Percentiles rank a stretch among this genome's conserved stretches.
phyloP scores from a whole-genome alignment of 495 filamentous ascomycete species.

The Penicillium verhagenii region DNA sequence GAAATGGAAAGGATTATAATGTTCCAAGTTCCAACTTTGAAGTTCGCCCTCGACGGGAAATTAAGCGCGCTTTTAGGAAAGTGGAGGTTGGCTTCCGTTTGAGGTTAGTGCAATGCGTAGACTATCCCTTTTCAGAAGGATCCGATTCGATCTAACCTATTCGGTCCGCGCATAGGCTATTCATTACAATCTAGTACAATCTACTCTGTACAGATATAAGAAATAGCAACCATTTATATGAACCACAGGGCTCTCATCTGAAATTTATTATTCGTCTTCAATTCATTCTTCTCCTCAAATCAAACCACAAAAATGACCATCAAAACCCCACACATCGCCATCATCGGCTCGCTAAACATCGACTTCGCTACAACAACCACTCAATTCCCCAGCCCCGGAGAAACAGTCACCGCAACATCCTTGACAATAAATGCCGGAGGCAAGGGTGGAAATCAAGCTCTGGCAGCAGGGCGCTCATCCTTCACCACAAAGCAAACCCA shows the following conservation, averaged over 20 bases:
- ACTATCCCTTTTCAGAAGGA: background rate
- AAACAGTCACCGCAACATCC: conserved; percentile 30
- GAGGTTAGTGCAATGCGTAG: background rate
- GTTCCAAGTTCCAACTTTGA: too few relatives aligned
- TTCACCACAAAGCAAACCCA: conserved; percentile 15
- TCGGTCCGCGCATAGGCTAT: conserved; percentile 2
- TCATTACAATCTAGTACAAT: too few relatives aligned
- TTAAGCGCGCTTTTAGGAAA: too few relatives aligned
- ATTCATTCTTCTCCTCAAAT: background rate
- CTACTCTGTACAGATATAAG: background rate
- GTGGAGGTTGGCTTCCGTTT: background rate
- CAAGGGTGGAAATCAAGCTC: conserved; percentile 30
- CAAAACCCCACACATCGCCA: conserved; percentile 17
- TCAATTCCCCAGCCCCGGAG: conserved; percentile 22
- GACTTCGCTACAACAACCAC: conserved; percentile 29
- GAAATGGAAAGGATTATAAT: too few relatives aligned
- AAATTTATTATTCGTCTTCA: too few relatives aligned
- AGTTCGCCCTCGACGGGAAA: too few relatives aligned
- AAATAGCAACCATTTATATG: background rate
- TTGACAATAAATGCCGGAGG: conserved; percentile 25
- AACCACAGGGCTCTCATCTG: too few relatives aligned
- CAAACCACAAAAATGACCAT: conserved; percentile 7
- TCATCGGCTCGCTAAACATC: conserved; percentile 29
- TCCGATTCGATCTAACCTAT: background rate
- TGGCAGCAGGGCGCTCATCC: conserved; percentile 25